Base-by-base conservation (phyloP, 805 yeast genomes). In the Kodamaea kaohsiungensis region DNA sequence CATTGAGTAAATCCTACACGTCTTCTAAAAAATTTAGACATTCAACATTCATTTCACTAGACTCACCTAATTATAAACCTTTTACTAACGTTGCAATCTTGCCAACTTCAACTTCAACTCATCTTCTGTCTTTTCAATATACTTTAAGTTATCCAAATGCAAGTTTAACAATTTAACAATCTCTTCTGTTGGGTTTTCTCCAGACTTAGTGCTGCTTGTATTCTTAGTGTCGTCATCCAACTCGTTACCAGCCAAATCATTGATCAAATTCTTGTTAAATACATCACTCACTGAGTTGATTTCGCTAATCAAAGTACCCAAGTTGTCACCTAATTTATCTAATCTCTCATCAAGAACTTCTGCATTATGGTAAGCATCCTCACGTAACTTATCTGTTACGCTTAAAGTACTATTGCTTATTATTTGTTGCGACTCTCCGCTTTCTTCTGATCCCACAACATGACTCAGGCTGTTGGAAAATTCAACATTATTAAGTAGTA, bases 141-240 rank as follows among this genome's bases (percentile, higher is more conserved):
- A 91, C 66, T 86, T 91, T 71, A 95, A 79, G 58, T 96, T 90
- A 57, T 92, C 95, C 69, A 95, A 76, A 69, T 95, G 98, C 46
- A 90, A 84, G 66, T 93, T 92, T 65, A 95, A 80, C 58, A 95
- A 77, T 67, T 85, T 87, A 30, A 95, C 87, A 57, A 93, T 82
- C 65, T 87, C 91, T 60, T 83, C 85, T 46, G 85, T 69, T 3
- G 85, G 77, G 58, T 72, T 78, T 22, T 75, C 81, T 12, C 46
- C 52, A 8, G 33, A 18, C 12, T 60, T 57, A 16, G 58, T 65
- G 19, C 60, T 57, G 18, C 25, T 22, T 22, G 57, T 61, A 49
- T 60, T 60, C 16, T 49, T 55, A 35, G 65, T 67, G 49, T 65
- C 68, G 17, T 62, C 66, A 2, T 59, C 53, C 43, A 57, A 59